Evolutionary conservation across 129 eudicot genomes (phyloP).

Genomic region (Smallanthus sonchifolius): DNA sequence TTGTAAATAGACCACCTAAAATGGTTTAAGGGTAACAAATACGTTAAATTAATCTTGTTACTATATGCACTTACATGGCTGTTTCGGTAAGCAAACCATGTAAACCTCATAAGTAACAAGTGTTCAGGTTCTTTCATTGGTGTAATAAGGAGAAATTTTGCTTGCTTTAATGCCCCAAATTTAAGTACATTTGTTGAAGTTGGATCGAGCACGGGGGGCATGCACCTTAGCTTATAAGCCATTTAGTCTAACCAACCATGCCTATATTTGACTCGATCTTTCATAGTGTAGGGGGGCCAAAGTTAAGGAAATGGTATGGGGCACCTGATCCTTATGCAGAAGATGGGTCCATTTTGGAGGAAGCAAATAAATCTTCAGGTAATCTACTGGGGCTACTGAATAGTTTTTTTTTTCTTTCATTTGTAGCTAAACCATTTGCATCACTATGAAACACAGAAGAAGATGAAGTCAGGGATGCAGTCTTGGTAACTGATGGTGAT

Average conservation of each 20-base stretch:
- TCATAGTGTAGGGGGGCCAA: constrained; percentile 77
- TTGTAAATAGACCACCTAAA: neutral
- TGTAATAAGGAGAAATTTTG: neutral
- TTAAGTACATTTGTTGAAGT: neutral
- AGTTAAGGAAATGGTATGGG: constrained; percentile 96
- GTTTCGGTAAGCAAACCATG: neutral
- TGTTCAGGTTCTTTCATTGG: neutral
- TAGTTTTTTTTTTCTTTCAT: constrained; percentile 5
- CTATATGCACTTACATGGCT: neutral
- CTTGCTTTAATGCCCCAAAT: neutral
- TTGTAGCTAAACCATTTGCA: constrained; percentile 7
- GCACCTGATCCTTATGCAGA: constrained; percentile 69
- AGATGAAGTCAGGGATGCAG: constrained; percentile 80
- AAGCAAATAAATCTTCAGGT: constrained; percentile 59
- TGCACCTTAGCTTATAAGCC: neutral
- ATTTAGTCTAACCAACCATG: neutral
- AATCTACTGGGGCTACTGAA: neutral
- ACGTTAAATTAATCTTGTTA: neutral
- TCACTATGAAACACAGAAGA: constrained; percentile 46
- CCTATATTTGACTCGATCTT: neutral
- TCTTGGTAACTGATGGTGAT: constrained; percentile 90
- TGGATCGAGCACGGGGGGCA: neutral
- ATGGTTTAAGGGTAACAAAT: neutral
- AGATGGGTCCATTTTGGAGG: constrained; percentile 47
- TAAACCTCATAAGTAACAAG: neutral